Evolutionary conservation across 768 basidiomycete genomes (phyloP).

Genomic region (Agrocybe pediades): DNA sequence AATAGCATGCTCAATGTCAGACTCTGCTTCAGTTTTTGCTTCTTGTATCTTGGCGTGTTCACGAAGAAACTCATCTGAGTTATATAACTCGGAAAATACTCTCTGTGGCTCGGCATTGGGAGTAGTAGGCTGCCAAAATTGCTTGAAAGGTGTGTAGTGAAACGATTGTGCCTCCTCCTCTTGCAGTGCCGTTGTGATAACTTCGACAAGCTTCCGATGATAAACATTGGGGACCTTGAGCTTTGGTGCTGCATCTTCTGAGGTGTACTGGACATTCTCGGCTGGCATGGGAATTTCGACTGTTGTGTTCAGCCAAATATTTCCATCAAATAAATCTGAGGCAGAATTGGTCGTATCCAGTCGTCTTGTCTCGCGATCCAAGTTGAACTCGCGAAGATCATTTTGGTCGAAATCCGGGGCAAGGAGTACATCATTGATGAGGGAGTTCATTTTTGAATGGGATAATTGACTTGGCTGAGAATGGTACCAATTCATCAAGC

Average conservation of each 20-base stretch:
- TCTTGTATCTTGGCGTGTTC: conserved; percentile 14
- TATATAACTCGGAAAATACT: conserved; percentile 22
- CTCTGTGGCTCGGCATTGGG: conserved; percentile 12
- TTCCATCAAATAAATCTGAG: background rate
- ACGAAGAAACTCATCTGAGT: conserved; percentile 18
- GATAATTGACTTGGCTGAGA: conserved; percentile 19
- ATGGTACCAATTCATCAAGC: conserved; percentile 26
- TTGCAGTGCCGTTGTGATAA: conserved; percentile 10
- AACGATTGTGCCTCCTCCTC: conserved; percentile 13
- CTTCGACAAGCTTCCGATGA: conserved; percentile 7
- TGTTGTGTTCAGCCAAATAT: background rate
- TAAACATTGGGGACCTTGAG: conserved; percentile 23
- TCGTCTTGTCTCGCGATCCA: background rate
- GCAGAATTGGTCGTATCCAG: background rate
- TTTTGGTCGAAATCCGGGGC: conserved; percentile 21
- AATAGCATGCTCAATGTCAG: conserved; percentile 17
- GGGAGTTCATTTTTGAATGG: conserved; percentile 15
- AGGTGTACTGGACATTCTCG: background rate
- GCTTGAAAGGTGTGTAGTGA: conserved; percentile 25
- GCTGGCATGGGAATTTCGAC: background rate
- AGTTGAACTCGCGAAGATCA: conserved; percentile 20
- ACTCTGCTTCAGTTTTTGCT: conserved; percentile 7
- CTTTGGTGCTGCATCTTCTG: conserved; percentile 19
- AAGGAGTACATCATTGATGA: conserved; percentile 27
- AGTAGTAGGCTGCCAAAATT: conserved; percentile 23